A percentile compares a stretch with the other conserved stretches of the same genome.
These are phyloP conservation scores for Cercospora beticola DNA, from an alignment of 2,329 filamentous ascomycete genomes.

Conservation along the genomic window DNA sequence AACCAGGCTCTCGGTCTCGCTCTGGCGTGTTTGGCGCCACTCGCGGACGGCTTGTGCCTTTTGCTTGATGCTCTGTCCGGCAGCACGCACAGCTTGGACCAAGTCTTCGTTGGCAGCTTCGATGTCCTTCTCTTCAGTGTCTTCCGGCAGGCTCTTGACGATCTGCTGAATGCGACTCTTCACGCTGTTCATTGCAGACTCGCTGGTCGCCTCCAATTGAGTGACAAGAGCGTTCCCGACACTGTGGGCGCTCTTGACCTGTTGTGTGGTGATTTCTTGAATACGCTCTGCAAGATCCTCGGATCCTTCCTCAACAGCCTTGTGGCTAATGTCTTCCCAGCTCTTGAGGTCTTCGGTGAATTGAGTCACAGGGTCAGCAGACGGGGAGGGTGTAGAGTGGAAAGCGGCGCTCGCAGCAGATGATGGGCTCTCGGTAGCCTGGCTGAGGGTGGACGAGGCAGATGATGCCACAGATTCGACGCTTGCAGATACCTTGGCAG, in stretches of 20 bases:
- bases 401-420: slow-evolving; percentile 26
- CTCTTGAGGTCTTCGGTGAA: slow-evolving; percentile 75
- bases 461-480: slow-evolving; percentile 31
- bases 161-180: slow-evolving; percentile 64
- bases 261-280: slow-evolving; percentile 69
- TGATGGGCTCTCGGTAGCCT: slow-evolving; percentile 30
- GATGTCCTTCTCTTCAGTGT: slow-evolving; percentile 54
- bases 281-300: slow-evolving; percentile 65
- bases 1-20: slow-evolving; percentile 67
- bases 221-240: slow-evolving; percentile 67
- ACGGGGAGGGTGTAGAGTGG: slow-evolving; percentile 44
- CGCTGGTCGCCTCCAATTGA: slow-evolving; percentile 67
- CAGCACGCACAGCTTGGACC: slow-evolving; percentile 58
- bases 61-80: slow-evolving; percentile 72
- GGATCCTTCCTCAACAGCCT: slow-evolving; percentile 80
- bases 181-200: slow-evolving; percentile 62
- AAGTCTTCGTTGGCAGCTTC: slow-evolving; percentile 56
- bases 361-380: slow-evolving; percentile 51
- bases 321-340: slow-evolving; percentile 87
- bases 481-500: slow-evolving; percentile 31
- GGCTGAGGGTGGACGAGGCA: slow-evolving; percentile 30
- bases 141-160: slow-evolving; percentile 57
- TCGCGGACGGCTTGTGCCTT: slow-evolving; percentile 72
- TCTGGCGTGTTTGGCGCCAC: slow-evolving; percentile 73
- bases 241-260: slow-evolving; percentile 63